phyloP scores from a whole-genome alignment of 352 stramenopile species.

The Phytopythium helicoides region DNA sequence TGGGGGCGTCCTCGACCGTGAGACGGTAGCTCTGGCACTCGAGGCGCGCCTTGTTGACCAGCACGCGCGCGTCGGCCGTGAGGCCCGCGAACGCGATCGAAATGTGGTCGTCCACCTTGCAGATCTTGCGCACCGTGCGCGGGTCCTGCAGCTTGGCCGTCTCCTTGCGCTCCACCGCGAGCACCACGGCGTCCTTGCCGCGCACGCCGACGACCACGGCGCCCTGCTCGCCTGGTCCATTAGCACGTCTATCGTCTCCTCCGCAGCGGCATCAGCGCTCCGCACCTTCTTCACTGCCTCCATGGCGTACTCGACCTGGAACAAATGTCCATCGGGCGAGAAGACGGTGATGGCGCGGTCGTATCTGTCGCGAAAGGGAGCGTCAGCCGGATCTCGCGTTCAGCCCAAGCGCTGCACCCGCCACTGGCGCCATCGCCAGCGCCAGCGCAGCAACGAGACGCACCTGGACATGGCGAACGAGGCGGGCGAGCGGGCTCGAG shows the following conservation, averaged over 20 bases:
- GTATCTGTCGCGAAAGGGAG: constrained; percentile 75
- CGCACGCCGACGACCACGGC: constrained; percentile 97
- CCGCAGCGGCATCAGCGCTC: not conserved
- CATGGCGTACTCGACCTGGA: constrained; percentile 99
- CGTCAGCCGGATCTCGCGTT: too few relatives aligned
- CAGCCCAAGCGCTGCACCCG: too few relatives aligned
- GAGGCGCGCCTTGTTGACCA: constrained; percentile 96
- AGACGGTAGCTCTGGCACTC: constrained; percentile 99
- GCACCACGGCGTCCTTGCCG: constrained; percentile 94
- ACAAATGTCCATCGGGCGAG: constrained; percentile 98
- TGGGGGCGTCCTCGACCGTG: constrained; percentile 93
- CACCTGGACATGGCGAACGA: constrained; percentile 11
- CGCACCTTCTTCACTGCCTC: constrained; percentile 96
- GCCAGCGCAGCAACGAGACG: too few relatives aligned
- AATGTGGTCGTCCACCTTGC: constrained; percentile 97
- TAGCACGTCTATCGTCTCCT: not conserved
- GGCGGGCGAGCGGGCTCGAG: too few relatives aligned
- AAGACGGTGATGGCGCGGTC: constrained; percentile 99
- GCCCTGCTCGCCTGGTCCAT: constrained; percentile 46
- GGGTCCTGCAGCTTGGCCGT: constrained; percentile 95
- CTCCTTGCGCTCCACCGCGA: constrained; percentile 91
- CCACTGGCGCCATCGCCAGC: too few relatives aligned
- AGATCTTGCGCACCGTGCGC: constrained; percentile 99
- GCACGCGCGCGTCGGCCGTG: constrained; percentile 96
- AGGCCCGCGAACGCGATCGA: constrained; percentile 98